Base-by-base conservation (phyloP, 257 asterid genomes). In the Misopates orontium region DNA sequence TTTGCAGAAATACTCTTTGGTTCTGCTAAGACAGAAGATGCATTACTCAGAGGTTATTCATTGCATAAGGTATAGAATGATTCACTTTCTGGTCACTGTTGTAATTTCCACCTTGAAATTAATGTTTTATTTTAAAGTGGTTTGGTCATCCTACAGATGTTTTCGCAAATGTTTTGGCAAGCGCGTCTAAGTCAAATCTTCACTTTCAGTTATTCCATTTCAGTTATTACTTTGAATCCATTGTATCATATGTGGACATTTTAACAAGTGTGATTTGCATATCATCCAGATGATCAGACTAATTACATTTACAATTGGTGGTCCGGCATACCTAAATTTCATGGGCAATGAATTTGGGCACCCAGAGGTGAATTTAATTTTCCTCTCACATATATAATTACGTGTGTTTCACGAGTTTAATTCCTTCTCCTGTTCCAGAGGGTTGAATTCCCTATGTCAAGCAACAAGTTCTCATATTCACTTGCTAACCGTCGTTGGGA, bases 291-390 rank as follows among this genome's bases (percentile, higher is more conserved):
- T 93, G 95, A 87, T 93, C 86, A 81, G 96, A 80, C 79, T 93
- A 71, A 83, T 93, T 72, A 85, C 97, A 21, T 93, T 81, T 69
- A 85, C 99, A 45, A 83, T 93, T 71, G 97, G 96, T 74, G 99
- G 98, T 63, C 79, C 73, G 21, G 97, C 96, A 73, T 93, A 90
- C 80, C 94, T 90, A 76, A 93, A 84, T 79, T 93, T 93, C 78
- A 93, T 93, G 96, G 99, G 99, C 72, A 93, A 93, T 77, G 99
- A 93, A 73, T 93, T 86, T 80, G 99, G 92, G 59, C 97, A 93
- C 73, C 96, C 97, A 18, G 80, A 93, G 96, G 99, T 88, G 75
- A 80, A 66, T 42, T 62, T 64, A 60, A 24, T 28, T 58, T 50
- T 58, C 16, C 59, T 58, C 47, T 32, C 20, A 18, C 69, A 42